Conservation (phyloP, 2,329 filamentous ascomycete genomes). For the Penicillium sp. region DNA sequence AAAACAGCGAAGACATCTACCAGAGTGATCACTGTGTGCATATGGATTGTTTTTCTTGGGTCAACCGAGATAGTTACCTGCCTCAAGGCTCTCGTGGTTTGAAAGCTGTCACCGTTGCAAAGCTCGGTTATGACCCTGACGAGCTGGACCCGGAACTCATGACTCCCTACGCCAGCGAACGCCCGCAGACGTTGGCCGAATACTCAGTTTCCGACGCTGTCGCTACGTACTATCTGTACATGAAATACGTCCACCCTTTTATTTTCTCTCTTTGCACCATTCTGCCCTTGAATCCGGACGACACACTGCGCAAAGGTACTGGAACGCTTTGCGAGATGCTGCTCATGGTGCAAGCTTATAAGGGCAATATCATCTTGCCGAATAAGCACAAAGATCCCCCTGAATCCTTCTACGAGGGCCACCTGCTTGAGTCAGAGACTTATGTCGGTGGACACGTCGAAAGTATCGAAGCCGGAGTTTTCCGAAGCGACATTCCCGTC, state of each 20-base stretch:
- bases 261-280: constrained; percentile 99
- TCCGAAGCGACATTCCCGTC: constrained; percentile 91
- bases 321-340: constrained; percentile 99
- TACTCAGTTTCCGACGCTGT: constrained; percentile 99
- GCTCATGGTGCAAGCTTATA: constrained; percentile 96
- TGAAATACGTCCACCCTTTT: constrained; percentile 99
- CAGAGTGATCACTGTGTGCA: constrained; percentile 95
- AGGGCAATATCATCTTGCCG: constrained; percentile 87
- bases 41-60: constrained; percentile 99
- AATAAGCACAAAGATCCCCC: constrained; percentile 94
- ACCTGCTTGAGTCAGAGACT: constrained; percentile 93
- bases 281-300: constrained; percentile 88
- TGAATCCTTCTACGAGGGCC: constrained; percentile 95
- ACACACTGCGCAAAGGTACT: constrained; percentile 91
- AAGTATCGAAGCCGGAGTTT: constrained; percentile 97
- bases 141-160: constrained; percentile 97
- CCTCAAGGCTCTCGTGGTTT: constrained; percentile 96
- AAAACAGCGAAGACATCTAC: constrained; percentile 94
- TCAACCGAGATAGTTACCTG: constrained; percentile 96
- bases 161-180: constrained; percentile 85
- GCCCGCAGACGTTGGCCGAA: constrained; percentile 91
- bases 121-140: constrained; percentile 97
- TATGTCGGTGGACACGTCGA: constrained; percentile 99
- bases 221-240: constrained; percentile 98
- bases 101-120: constrained; percentile 96